Percentiles rank a stretch among this genome's conserved stretches.
Conservation (phyloP, 208 protist genomes). For the Balamuthia mandrillaris region DNA sequence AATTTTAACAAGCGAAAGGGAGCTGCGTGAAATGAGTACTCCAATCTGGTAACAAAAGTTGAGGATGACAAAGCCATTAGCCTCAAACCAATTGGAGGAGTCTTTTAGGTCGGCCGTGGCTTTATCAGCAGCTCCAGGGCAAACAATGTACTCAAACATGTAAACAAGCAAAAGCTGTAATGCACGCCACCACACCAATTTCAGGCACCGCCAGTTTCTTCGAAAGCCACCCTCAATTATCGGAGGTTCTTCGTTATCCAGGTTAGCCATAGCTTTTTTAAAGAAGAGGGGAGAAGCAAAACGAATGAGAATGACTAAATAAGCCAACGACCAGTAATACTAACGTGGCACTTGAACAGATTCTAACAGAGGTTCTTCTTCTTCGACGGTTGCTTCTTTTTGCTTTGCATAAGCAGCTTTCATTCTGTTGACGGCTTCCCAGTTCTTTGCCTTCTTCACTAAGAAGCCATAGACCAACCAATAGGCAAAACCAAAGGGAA, state of each 20-base stretch:
- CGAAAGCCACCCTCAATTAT: too few relatives aligned
- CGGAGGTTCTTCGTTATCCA: too few relatives aligned
- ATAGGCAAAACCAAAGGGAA: constrained; percentile 69
- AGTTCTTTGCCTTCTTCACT: constrained; percentile 34
- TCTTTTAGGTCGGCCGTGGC: constrained; percentile 63
- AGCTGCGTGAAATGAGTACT: constrained; percentile 78
- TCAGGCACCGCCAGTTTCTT: too few relatives aligned
- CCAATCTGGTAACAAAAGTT: constrained; percentile 83
- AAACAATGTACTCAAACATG: constrained; percentile 76
- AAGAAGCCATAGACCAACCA: constrained; percentile 73
- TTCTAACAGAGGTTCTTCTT: background rate
- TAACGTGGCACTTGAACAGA: constrained; percentile 60
- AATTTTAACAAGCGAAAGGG: constrained; percentile 73
- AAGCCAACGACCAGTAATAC: too few relatives aligned
- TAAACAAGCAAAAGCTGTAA: constrained; percentile 77
- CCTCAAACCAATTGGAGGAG: constrained; percentile 66
- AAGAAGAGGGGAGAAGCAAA: too few relatives aligned
- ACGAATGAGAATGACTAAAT: too few relatives aligned
- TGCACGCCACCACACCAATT: constrained; percentile 72
- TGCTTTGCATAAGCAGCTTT: background rate
- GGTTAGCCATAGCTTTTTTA: too few relatives aligned
- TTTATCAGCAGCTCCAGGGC: constrained; percentile 77
- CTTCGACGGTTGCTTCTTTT: background rate
- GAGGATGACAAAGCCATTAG: constrained; percentile 74
- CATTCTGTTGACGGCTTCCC: background rate